Conservation (phyloP, 768 basidiomycete genomes). For the Inosperma sp. region DNA sequence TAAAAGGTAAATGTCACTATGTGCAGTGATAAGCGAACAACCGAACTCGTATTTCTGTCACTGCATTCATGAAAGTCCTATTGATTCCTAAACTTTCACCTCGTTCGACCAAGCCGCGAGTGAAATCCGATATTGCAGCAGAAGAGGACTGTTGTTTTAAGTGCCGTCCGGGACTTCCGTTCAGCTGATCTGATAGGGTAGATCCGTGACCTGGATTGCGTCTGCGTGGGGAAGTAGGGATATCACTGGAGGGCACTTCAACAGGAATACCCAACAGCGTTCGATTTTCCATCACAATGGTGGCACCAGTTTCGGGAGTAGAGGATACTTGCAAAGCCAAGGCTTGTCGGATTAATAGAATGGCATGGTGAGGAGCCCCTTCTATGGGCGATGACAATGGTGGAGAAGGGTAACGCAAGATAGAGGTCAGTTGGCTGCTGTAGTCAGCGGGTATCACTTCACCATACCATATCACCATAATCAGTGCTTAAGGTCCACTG, state of each 20-base stretch:
- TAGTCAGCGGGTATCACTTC: constrained; percentile 86
- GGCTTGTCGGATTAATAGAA: constrained; percentile 80
- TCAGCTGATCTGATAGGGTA: constrained; percentile 17
- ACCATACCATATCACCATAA: constrained; percentile 9
- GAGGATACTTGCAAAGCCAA: constrained; percentile 71
- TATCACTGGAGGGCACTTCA: constrained; percentile 54
- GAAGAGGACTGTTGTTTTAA: constrained; percentile 39
- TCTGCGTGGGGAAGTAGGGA: constrained; percentile 16
- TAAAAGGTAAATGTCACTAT: constrained; percentile 11
- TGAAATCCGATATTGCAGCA: constrained; percentile 61
- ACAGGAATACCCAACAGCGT: constrained; percentile 69
- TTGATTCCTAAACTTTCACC: constrained; percentile 83
- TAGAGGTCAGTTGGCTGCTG: constrained; percentile 72
- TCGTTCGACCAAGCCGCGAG: constrained; percentile 67
- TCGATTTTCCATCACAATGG: constrained; percentile 77
- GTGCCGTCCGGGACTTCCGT: constrained; percentile 22
- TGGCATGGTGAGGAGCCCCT: constrained; percentile 50
- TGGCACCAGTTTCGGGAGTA: constrained; percentile 68
- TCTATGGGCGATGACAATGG: constrained; percentile 29
- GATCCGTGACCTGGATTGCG: constrained; percentile 18
- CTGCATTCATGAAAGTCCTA: constrained; percentile 75
- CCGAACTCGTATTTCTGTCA: constrained; percentile 69
- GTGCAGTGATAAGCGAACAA: background rate
- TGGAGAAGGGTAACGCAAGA: constrained; percentile 80
- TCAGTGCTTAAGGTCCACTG: constrained; percentile 13